Evolutionary conservation across 176 grass and related monocot genomes (phyloP), one percentile per base, ranked within the genome.

Genomic region (Triticum turgidum): DNA sequence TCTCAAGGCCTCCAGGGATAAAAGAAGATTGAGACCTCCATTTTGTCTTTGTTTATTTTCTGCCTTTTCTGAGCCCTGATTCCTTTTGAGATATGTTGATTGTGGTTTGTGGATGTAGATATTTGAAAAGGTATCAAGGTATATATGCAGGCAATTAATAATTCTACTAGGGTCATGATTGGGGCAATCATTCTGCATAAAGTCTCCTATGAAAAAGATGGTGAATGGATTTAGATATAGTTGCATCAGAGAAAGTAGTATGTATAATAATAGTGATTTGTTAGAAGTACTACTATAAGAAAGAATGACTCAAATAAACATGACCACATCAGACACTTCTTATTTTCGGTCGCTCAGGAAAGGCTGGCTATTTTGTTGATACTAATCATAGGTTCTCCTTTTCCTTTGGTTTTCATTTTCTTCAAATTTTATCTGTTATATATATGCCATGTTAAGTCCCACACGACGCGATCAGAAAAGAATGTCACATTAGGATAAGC

Each of bases 131-230:
- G 64, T 72, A 54, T 32, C 3, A 51, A 80, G 29, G 47, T 72
- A 35, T 35, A 35, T 35, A 42, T 32, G 11, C 61, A 34, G 29
- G 29, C 39, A 62, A 75, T 69, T 62, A 69, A 67, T 69, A 80
- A 84, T 84, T 87, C n/a, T 61, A 39, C n/a, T 61, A 39, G 8
- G n/a, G 76, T 83, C 56, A 74, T 85, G 86, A 85, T 88, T 85
- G 77, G 39, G 18, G 9, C 82, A 82, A 91, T 88, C 77, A 88
- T 78, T 88, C 72, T 61, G 73, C 69, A 64, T 51, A 44, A 88
- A 54, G 64, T 64, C n/a, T 65, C 9, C 49, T 78, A 78, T 37
- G 65, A 56, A 73, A 74, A 74, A 39, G 38, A 82, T 77, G 11
- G 63, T 63, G 59, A 73, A 73, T 52, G 62, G 11, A 52, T 20